phyloP scores from a whole-genome alignment of 306 rosid species.

The Acacia crassicarpa region DNA sequence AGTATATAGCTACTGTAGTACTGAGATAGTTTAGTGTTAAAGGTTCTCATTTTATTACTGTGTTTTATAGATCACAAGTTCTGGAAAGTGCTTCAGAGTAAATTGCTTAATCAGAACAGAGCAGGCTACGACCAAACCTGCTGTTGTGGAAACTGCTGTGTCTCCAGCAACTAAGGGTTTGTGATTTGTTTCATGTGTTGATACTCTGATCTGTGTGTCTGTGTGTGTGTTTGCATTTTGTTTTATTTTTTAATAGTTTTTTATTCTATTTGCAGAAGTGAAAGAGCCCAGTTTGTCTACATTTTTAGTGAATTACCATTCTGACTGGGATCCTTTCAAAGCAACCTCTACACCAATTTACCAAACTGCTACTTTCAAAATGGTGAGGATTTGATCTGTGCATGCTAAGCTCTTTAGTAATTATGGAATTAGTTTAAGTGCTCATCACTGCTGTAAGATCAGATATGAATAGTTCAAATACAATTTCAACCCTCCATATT shows the following conservation, averaged over 20 bases:
- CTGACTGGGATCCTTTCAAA: neutral
- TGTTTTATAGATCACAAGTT: neutral
- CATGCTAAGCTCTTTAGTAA: neutral
- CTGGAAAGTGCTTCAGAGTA: conserved; percentile 40
- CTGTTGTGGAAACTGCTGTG: conserved; percentile 39
- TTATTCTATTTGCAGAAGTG: neutral
- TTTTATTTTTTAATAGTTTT: neutral
- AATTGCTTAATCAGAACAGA: conserved; percentile 56
- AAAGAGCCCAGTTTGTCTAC: neutral
- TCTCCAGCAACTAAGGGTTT: conserved; percentile 38
- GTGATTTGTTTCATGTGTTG: conserved; percentile 16
- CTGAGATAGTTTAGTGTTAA: neutral
- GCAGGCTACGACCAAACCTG: conserved; percentile 50
- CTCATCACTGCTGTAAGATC: too few species aligned
- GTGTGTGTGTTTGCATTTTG: neutral
- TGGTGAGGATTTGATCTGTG: neutral
- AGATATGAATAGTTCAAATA: too few species aligned
- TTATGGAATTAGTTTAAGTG: neutral
- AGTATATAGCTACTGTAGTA: neutral
- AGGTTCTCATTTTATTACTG: neutral
- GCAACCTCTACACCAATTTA: neutral
- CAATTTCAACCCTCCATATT: too few species aligned
- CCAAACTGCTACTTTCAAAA: neutral
- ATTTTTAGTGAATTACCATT: neutral
- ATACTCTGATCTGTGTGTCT: neutral